Percentiles rank a stretch among this genome's conserved stretches.
phyloP scores from a whole-genome alignment of 352 stramenopile species.

The Phytophthora pinifolia region DNA sequence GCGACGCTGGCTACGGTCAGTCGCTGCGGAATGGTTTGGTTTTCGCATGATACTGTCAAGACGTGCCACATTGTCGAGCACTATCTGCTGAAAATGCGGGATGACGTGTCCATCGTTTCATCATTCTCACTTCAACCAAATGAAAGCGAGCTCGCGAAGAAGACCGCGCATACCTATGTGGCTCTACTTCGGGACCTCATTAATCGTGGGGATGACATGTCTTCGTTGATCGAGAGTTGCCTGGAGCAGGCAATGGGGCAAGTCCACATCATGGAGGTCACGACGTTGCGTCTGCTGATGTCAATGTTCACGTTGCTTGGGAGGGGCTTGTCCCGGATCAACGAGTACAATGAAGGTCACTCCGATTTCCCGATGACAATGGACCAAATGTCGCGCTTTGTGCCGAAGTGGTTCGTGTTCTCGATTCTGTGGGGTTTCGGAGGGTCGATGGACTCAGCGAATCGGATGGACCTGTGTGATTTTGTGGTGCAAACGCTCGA shows the following conservation, averaged over 20 bases:
- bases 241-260: conserved; percentile 92
- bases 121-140: conserved; percentile 69
- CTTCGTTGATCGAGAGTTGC: conserved; percentile 91
- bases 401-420: conserved; percentile 98
- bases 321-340: conserved; percentile 92
- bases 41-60: conserved; percentile 96
- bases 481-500: conserved; percentile 88
- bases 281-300: conserved; percentile 92
- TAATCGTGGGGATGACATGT: conserved; percentile 43
- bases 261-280: conserved; percentile 96
- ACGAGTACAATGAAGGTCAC: conserved; percentile 99
- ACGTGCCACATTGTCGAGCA: conserved; percentile 91
- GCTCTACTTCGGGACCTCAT: conserved; percentile 61
- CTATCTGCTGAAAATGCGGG: conserved; percentile 72
- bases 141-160: conserved; percentile 64
- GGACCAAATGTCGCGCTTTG: conserved; percentile 96
- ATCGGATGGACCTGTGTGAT: conserved; percentile 92
- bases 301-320: conserved; percentile 97
- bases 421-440: conserved; percentile 98
- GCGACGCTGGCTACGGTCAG: conserved; percentile 99
- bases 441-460: conserved; percentile 93
- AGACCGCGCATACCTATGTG: conserved; percentile 71
- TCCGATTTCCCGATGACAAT: conserved; percentile 97
- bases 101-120: conserved; percentile 59
- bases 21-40: conserved; percentile 99